These are phyloP conservation scores for Trametes coccinea DNA, from an alignment of 768 basidiomycete species.

Conservation along the genomic window DNA sequence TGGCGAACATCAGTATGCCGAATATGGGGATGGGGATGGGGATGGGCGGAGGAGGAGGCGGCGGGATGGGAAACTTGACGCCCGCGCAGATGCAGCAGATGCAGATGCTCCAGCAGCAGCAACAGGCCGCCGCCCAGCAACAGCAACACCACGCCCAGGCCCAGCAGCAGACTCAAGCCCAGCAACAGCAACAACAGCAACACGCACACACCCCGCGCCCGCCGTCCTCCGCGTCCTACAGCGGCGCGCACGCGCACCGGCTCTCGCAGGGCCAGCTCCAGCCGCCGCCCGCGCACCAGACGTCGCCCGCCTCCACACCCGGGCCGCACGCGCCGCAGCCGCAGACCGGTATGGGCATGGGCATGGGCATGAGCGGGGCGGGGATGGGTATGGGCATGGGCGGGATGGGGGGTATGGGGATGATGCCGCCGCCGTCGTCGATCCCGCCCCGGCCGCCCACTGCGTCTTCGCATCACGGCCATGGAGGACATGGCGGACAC, in stretches of 20 bases:
- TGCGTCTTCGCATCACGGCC: conserved; percentile 17
- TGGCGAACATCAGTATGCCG: background rate
- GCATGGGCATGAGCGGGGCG: too few relatives aligned
- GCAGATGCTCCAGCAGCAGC: conserved; percentile 26
- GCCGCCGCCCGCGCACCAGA: conserved; percentile 7
- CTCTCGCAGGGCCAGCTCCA: conserved; percentile 26
- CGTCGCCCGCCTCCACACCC: conserved; percentile 16
- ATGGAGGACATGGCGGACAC: too few relatives aligned
- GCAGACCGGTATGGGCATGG: background rate
- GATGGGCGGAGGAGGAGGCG: background rate
- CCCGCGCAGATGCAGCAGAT: conserved; percentile 30
- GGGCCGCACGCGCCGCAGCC: conserved; percentile 17
- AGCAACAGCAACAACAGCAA: conserved; percentile 10
- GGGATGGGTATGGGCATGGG: too few relatives aligned
- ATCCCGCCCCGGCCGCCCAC: conserved; percentile 31
- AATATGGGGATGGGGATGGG: background rate
- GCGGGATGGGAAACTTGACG: conserved; percentile 16
- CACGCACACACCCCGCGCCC: conserved; percentile 16
- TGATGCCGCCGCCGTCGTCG: conserved; percentile 30
- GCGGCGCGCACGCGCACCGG: conserved; percentile 17
- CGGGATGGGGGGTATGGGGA: background rate
- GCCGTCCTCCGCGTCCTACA: conserved; percentile 21
- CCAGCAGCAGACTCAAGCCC: background rate
- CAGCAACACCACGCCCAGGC: conserved; percentile 8
- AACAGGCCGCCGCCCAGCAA: conserved; percentile 9